Conservation (phyloP, 2,329 filamentous ascomycete species). For the Colletotrichum zoysiae region DNA sequence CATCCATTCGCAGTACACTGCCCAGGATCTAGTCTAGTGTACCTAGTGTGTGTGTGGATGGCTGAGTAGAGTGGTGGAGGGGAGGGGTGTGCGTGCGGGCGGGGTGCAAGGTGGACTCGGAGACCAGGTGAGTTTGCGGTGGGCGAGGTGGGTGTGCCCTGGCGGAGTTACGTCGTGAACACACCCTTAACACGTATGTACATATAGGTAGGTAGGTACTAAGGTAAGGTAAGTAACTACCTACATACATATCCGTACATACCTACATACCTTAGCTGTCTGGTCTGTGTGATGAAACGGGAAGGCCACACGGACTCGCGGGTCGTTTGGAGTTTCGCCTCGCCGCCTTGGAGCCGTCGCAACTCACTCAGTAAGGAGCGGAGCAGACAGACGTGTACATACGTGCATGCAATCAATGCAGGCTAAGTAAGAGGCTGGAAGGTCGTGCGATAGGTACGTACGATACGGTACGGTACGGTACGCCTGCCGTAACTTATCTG, state of each 20-base stretch:
- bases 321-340: slow-evolving; percentile 41
- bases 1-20: neutral
- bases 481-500: slow-evolving; percentile 18
- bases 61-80: slow-evolving; percentile 37
- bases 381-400: too few relatives aligned
- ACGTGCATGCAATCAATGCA: neutral
- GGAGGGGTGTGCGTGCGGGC: neutral
- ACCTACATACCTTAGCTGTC: neutral
- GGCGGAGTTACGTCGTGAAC: too few relatives aligned
- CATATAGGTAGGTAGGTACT: too few relatives aligned
- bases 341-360: slow-evolving; percentile 34
- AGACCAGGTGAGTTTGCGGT: neutral
- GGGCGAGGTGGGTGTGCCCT: neutral
- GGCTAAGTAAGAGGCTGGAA: neutral
- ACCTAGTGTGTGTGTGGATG: slow-evolving; percentile 15
- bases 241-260: too few relatives aligned
- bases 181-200: too few relatives aligned
- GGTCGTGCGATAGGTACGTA: slow-evolving; percentile 22
- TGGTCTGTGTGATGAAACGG: slow-evolving; percentile 42
- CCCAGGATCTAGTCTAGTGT: neutral
- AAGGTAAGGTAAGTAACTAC: too few relatives aligned
- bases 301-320: slow-evolving; percentile 40
- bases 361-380: slow-evolving; percentile 15
- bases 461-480: too few relatives aligned
- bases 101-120: slow-evolving; percentile 1